Percentiles rank a stretch among this genome's conserved stretches.
phyloP scores from a whole-genome alignment of 106 monocot genomes.

The Dendrobium chrysotoxum region DNA sequence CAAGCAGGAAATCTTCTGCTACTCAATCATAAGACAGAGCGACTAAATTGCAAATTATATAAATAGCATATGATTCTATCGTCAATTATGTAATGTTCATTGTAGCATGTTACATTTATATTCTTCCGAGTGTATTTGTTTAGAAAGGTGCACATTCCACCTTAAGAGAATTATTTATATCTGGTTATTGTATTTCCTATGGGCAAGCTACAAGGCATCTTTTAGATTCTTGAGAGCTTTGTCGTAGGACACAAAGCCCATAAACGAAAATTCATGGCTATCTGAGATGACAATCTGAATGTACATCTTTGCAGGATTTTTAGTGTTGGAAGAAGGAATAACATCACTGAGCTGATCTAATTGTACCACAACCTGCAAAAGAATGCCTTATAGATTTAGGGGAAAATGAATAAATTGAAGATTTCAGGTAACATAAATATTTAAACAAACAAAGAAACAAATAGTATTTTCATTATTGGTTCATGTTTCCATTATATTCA shows the following conservation, averaged over 20 bases:
- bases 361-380: constrained; percentile 50
- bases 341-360: constrained; percentile 48
- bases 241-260: constrained; percentile 90
- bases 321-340: constrained; percentile 42
- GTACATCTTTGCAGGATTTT: constrained; percentile 68
- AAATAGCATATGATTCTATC: not conserved
- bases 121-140: no score
- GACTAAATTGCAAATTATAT: not conserved
- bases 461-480: no score
- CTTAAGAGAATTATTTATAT: not conserved
- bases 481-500: no score
- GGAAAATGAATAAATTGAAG: not conserved
- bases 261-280: constrained; percentile 85
- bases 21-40: not conserved
- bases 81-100: not conserved
- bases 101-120: not conserved
- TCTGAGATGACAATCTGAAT: constrained; percentile 65
- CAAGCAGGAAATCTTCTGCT: not conserved
- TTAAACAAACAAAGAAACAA: no score
- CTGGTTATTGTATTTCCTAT: not conserved
- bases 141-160: no score
- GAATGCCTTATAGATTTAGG: not conserved
- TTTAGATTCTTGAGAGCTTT: constrained; percentile 73
- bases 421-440: no score
- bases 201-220: constrained; percentile 32